phyloP scores from a whole-genome alignment of 2,329 filamentous ascomycete species.

The Chaetomium strumarium region DNA sequence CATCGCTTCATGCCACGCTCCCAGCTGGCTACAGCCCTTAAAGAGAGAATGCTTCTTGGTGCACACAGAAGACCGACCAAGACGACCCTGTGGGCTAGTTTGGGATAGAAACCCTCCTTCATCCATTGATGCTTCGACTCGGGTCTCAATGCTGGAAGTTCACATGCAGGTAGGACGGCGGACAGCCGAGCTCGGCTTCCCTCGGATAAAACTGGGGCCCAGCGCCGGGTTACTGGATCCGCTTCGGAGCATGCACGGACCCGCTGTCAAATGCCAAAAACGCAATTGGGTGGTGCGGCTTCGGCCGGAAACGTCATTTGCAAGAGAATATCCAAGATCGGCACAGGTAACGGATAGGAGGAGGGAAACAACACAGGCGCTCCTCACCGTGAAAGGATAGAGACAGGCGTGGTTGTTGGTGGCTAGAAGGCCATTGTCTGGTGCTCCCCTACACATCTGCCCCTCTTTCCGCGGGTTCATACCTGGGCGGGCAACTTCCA shows the following conservation, averaged over 20 bases:
- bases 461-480: constrained; percentile 1
- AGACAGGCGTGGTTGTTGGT: neutral
- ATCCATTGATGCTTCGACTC: no score
- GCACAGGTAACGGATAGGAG: neutral
- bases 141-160: no score
- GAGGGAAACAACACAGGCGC: neutral
- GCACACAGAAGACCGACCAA: no score
- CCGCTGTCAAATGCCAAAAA: constrained; percentile 22
- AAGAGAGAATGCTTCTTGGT: no score
- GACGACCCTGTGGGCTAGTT: no score
- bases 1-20: no score
- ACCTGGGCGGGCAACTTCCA: neutral
- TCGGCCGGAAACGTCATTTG: constrained; percentile 23
- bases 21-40: no score
- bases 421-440: neutral
- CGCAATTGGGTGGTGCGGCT: constrained; percentile 19
- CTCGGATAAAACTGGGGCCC: constrained; percentile 15
- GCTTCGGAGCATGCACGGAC: constrained; percentile 16
- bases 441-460: neutral
- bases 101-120: no score
- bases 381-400: neutral
- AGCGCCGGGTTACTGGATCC: neutral
- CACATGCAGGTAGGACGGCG: neutral
- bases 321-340: neutral
- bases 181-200: constrained; percentile 16